phyloP scores from a whole-genome alignment of 129 eudicot species.

The Lonicera japonica region DNA sequence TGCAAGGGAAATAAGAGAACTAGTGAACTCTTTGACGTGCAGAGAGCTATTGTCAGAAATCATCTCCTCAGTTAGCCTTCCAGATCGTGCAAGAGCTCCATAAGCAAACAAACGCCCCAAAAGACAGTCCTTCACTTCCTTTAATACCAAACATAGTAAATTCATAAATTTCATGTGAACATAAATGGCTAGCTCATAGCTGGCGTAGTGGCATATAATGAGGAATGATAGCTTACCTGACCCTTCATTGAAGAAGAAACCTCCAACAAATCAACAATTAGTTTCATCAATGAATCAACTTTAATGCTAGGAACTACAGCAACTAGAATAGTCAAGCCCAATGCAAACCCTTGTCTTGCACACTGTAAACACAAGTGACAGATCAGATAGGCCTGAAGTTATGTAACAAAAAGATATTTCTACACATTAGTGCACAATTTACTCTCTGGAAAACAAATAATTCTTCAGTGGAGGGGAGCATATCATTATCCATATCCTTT shows the following conservation, averaged over 20 bases:
- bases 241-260: conserved; percentile 94
- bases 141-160: conserved; percentile 12
- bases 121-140: conserved; percentile 88
- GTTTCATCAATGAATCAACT: conserved; percentile 66
- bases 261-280: conserved; percentile 67
- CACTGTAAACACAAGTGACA: conserved; percentile 50
- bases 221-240: conserved; percentile 50
- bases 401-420: no score
- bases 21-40: conserved; percentile 52
- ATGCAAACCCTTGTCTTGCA: conserved; percentile 98
- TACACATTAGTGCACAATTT: no score
- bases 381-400: conserved; percentile 10
- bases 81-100: conserved; percentile 90
- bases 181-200: not conserved
- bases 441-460: no score
- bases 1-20: conserved; percentile 56
- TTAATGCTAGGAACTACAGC: conserved; percentile 50
- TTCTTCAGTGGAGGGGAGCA: not conserved
- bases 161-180: not conserved
- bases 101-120: conserved; percentile 94
- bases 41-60: conserved; percentile 34
- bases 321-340: conserved; percentile 70
- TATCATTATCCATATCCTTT: no score
- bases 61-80: conserved; percentile 60
- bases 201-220: not conserved